Evolutionary conservation across 495 filamentous ascomycete species (phyloP), one percentile per base, ranked within the genome.

Genomic region (Lepidopterella palustris): DNA sequence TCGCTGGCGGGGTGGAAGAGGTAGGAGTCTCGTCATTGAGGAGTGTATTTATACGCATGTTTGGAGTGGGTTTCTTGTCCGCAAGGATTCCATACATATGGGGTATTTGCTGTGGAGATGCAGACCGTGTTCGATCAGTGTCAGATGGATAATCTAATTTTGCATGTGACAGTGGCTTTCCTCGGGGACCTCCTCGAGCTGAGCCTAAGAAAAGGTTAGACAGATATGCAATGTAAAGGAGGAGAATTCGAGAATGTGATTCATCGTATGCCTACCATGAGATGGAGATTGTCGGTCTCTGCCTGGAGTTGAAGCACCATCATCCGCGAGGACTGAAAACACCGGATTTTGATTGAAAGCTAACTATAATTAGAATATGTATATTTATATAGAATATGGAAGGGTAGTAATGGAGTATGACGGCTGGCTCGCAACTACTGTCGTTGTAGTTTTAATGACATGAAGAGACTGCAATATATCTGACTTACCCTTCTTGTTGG

Each of bases 21-120:
- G 56, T 20, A 8, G 64, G 63, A 1, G 62, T 66, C 10, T 73
- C 72, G 18, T 75, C 66, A 64, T 76, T 76, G 23, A 76, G 62
- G 0, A 76, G 70, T 5, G 64, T 72, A 65, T 76, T 74, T 59
- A 76, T 74, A 13, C 70, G 67, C 73, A 76, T 74, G 57, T 69
- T 70, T 5, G 70, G 65, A 11, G 61, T 67, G 10, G 64, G 55
- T 45, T 66, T 69, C 45, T 63, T 61, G 57, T 42, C 18, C 48
- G 6, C 50, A 53, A 25, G 57, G 31, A 10, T 24, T 11, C 20
- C 20, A 20, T 23, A 51, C 2, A 23, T 55, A 45, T 53, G 56
- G 1, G 60, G 40, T 25, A 48, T 57, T 9, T 13, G 42, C 1
- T 61, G 59, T n/a, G 66, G 67, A 26, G 67, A 69, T 20, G 54